Base-by-base conservation (phyloP, 352 stramenopile genomes). In the Paralagenidium karlingii region DNA sequence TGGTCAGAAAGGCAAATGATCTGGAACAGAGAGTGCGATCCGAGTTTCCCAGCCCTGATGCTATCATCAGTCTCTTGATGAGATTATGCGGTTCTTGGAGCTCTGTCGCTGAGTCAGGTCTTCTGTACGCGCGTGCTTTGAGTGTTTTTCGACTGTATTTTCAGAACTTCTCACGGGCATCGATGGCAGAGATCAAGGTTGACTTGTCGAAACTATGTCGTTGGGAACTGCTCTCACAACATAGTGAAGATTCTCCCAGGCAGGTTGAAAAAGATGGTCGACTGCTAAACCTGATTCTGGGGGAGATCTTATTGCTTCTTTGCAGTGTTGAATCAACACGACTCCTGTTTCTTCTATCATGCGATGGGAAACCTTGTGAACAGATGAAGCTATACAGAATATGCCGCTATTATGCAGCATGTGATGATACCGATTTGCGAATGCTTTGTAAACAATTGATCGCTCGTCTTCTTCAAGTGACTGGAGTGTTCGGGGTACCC, bases 141-240 rank as follows among this genome's bases (percentile, higher is more conserved):
- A 68, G 60, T 1, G 70, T 92, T 0, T 85, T 87, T 34, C 67
- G 70, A 4, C 45, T 83, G 10, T 92, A 92, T 38, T 38, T 87
- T n/a, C n/a, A n/a, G n/a, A n/a, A n/a, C n/a, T n/a, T 92, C 8
- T 74, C 76, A 1, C 58, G 80, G 10, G 45, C 61, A n/a, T n/a
- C n/a, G 2, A 92, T 87, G 73, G 59, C 60, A 22, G 79, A 92
- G 24, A 62, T 82, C 8, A 92, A 92, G 49, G 60, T 83, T 26
- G 79, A 92, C 50, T 76, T 89, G 18, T 78, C 79, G 9, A 92
- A 92, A 56, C 58, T 82, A n/a, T 46, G 89, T 2, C 49, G 51
- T 0, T 87, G 68, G 66, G 49, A 57, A 12, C 64, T 64, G 25
- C 53, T 88, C 11, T 51, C 77, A 16, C 25, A n/a, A 16, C 31